Conservation (phyloP, 2,329 filamentous ascomycete genomes). For the Celoporthe dispersa region DNA sequence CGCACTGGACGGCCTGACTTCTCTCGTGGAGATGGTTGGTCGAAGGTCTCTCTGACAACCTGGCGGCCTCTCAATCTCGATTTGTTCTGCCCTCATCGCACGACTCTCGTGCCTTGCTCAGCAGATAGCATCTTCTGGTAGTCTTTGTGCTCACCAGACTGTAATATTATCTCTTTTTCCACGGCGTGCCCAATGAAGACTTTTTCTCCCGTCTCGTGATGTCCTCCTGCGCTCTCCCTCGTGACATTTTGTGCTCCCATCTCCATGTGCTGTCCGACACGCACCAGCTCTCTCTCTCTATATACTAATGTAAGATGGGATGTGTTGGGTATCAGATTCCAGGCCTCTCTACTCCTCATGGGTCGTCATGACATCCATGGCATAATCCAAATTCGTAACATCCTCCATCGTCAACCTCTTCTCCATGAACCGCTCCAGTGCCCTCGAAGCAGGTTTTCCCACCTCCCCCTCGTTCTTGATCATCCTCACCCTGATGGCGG, state of each 20-base stretch:
- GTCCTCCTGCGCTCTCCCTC: not conserved
- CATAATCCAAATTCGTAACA: constrained; percentile 25
- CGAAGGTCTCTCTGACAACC: constrained; percentile 22
- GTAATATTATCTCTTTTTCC: constrained; percentile 24
- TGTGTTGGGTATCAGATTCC: constrained; percentile 4
- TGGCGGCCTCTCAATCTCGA: constrained; percentile 24
- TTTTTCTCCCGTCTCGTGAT: not conserved
- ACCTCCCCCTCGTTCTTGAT: constrained; percentile 43
- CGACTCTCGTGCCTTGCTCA: constrained; percentile 28
- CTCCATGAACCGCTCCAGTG: constrained; percentile 33
- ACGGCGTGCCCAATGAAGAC: constrained; percentile 8
- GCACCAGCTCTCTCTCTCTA: not conserved
- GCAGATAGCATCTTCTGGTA: constrained; percentile 25
- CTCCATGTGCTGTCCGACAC: not conserved
- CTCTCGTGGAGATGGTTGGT: constrained; percentile 10
- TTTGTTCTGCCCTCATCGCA: constrained; percentile 30
- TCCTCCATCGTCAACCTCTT: constrained; percentile 22
- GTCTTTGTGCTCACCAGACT: constrained; percentile 16
- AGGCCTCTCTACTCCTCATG: not conserved
- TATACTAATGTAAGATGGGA: not conserved
- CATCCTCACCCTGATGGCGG: constrained; percentile 35
- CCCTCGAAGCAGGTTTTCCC: constrained; percentile 36
- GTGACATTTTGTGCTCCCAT: not conserved
- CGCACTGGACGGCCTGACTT: constrained; percentile 20
- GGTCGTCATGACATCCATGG: constrained; percentile 27